These are phyloP conservation scores for Citeromyces hawaiiensis DNA, from an alignment of 1,139 yeast species.

Conservation along the genomic window DNA sequence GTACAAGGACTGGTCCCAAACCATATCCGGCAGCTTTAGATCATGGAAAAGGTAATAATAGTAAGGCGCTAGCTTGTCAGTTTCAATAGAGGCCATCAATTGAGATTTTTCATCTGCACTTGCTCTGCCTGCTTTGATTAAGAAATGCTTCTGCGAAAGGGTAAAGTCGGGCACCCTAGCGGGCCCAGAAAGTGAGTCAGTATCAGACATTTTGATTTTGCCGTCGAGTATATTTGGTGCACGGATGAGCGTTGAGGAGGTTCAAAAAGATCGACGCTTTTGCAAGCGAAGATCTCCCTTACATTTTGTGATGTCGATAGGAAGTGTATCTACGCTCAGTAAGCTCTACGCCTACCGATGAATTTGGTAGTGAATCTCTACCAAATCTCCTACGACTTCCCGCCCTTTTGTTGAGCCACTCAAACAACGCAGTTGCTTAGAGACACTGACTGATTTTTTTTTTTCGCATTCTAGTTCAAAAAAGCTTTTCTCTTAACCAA, in stretches of 20 bases:
- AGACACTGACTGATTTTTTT: too few species aligned
- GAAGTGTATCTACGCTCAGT: not conserved
- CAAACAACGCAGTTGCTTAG: too few species aligned
- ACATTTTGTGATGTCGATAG: not conserved
- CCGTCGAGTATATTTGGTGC: not conserved
- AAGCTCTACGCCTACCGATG: not conserved
- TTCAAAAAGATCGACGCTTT: not conserved
- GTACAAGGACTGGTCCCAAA: conserved; percentile 49
- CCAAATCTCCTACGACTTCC: too few species aligned
- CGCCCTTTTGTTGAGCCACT: too few species aligned
- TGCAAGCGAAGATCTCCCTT: not conserved
- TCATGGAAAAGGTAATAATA: conserved; percentile 56
- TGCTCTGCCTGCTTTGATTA: conserved; percentile 24
- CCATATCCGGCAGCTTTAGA: conserved; percentile 19
- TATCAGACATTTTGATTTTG: conserved; percentile 5
- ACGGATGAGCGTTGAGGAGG: not conserved
- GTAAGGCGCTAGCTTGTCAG: conserved; percentile 71
- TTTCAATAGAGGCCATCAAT: conserved; percentile 35
- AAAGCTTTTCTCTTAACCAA: too few species aligned
- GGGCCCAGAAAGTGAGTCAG: conserved; percentile 23
- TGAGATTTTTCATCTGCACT: conserved; percentile 21
- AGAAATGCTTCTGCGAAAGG: conserved; percentile 67
- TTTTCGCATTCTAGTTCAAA: too few species aligned
- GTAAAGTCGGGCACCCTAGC: conserved; percentile 67
- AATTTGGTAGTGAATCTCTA: not conserved